Evolutionary conservation across 768 basidiomycete species (phyloP), one percentile per base, ranked within the genome.

Genomic region (Suillus americanus): DNA sequence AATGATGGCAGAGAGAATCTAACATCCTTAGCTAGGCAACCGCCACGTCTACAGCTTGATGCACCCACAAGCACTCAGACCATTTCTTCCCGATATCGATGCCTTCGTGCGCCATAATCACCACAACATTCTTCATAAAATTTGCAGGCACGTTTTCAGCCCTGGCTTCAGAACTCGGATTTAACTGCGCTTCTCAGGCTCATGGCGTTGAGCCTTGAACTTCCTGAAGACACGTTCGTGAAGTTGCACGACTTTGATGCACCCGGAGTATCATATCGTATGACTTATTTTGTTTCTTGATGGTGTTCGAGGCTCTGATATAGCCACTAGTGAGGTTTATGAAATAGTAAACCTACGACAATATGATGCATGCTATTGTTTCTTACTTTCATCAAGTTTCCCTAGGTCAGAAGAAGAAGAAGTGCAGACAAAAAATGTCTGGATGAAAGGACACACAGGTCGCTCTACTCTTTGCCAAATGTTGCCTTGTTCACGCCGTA

Each of bases 391-490:
- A 23, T 60, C 1, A 18, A 87, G 85, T 70, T 83, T 83, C 66
- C 85, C 84, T 3, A 80, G 83, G 33, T 75, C 79, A 1, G 70
- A 76, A 40, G 83, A 83, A 28, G 85, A 87, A 3, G 86, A 86
- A 64, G 62, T 61, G 9, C 80, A 80, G 67, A 81, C 83, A 0
- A 82, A 83, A 41, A 82, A 84, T 60, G 83, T 87, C 20, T 87
- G 84, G 84, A 73, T 86, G 16, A 86, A 88, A 65, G 86, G 86
- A 2, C 86, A 88, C 67, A 85, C 82, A 0, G 85, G 85, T 84
- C 51, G 9, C 69, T 63, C 30, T 3, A 9, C 25, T 14, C 18
- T 7, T 37, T 25, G 13, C 13, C 8, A 13, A 7, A 25, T 20
- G 0, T 28, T n/a, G 18, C n/a, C 7, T 30, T 25, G 25, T 28